Evolutionary conservation across 1,284 basidiomycete species (phyloP).

Genomic region (Vanrija sp.): DNA sequence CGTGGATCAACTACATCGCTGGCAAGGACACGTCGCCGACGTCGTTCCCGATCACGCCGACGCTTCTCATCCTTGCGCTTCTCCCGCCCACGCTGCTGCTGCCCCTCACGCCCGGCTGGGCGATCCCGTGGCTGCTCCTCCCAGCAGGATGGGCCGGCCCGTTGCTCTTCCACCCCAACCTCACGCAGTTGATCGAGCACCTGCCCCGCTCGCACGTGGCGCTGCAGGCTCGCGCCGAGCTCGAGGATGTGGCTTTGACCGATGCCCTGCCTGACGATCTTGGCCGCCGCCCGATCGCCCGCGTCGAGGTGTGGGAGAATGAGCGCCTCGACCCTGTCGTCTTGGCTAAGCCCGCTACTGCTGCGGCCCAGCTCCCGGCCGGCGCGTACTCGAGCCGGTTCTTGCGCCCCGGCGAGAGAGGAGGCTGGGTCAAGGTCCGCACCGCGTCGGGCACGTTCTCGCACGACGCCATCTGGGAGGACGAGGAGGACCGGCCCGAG

Average conservation of each 20-base stretch:
- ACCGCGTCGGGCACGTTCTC: slow-evolving; percentile 3
- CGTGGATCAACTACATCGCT: slow-evolving; percentile 23
- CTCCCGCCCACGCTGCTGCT: slow-evolving; percentile 42
- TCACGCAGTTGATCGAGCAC: slow-evolving; percentile 22
- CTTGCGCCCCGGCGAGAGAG: slow-evolving; percentile 38
- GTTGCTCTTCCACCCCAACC: slow-evolving; percentile 44
- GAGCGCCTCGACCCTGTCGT: slow-evolving; percentile 43
- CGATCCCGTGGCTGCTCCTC: slow-evolving; percentile 43
- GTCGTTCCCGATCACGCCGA: slow-evolving; percentile 39
- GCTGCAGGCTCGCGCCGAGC: slow-evolving; percentile 17
- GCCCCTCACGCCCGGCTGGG: slow-evolving; percentile 35
- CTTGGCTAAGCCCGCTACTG: slow-evolving; percentile 14
- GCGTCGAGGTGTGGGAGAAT: slow-evolving; percentile 48
- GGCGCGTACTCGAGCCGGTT: slow-evolving; percentile 29
- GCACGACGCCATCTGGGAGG: slow-evolving; percentile 16
- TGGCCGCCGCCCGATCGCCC: slow-evolving; percentile 25
- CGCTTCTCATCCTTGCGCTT: slow-evolving; percentile 38
- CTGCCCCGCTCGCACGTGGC: slow-evolving; percentile 23
- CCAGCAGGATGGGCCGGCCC: slow-evolving; percentile 39
- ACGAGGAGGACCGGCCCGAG: slow-evolving; percentile 14
- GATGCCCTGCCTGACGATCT: slow-evolving; percentile 40
- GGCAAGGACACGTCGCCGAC: slow-evolving; percentile 28
- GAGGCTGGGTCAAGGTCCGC: slow-evolving; percentile 39
- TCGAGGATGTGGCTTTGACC: slow-evolving; percentile 34
- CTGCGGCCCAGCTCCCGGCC: slow-evolving; percentile 11